Conservation (phyloP, 2,329 filamentous ascomycete genomes). For the Polychaeton citri region DNA sequence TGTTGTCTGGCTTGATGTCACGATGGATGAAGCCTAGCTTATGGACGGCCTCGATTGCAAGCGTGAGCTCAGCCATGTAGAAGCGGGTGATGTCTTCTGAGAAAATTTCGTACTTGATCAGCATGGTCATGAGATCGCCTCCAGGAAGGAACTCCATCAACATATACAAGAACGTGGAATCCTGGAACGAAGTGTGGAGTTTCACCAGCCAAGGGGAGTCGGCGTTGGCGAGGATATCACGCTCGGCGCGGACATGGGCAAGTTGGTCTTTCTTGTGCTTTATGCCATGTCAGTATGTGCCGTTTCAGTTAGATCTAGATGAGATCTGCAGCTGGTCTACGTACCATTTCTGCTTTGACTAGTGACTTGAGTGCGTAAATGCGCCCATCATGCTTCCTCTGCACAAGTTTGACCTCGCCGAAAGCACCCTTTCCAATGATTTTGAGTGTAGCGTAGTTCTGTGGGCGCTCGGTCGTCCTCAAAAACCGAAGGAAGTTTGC, state of each 20-base stretch:
- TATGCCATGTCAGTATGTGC: neutral
- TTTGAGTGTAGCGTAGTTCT: slow-evolving; percentile 93
- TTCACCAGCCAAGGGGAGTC: slow-evolving; percentile 99
- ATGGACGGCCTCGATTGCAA: slow-evolving; percentile 97
- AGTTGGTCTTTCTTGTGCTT: slow-evolving; percentile 94
- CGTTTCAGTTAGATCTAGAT: too few species aligned
- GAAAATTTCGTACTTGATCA: slow-evolving; percentile 99
- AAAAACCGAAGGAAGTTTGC: slow-evolving; percentile 88
- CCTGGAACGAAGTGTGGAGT: slow-evolving; percentile 95
- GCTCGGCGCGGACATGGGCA: slow-evolving; percentile 90
- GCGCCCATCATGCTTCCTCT: slow-evolving; percentile 90
- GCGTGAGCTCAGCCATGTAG: slow-evolving; percentile 95
- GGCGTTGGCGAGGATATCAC: slow-evolving; percentile 96
- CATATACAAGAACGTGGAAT: slow-evolving; percentile 93
- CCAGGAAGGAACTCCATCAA: slow-evolving; percentile 98
- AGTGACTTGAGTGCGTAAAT: slow-evolving; percentile 97
- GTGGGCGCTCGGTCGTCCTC: slow-evolving; percentile 79
- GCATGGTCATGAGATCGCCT: slow-evolving; percentile 98
- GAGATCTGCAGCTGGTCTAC: too few species aligned
- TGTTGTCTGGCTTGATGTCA: slow-evolving; percentile 99
- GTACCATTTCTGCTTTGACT: slow-evolving; percentile 89
- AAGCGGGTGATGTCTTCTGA: slow-evolving; percentile 97
- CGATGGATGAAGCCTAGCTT: slow-evolving; percentile 97
- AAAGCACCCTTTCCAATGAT: slow-evolving; percentile 99
- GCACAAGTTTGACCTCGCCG: slow-evolving; percentile 93